Evolutionary conservation across 2,329 filamentous ascomycete species (phyloP), one percentile per base, ranked within the genome.

Genomic region (Mycosphaerelloides madeirae): DNA sequence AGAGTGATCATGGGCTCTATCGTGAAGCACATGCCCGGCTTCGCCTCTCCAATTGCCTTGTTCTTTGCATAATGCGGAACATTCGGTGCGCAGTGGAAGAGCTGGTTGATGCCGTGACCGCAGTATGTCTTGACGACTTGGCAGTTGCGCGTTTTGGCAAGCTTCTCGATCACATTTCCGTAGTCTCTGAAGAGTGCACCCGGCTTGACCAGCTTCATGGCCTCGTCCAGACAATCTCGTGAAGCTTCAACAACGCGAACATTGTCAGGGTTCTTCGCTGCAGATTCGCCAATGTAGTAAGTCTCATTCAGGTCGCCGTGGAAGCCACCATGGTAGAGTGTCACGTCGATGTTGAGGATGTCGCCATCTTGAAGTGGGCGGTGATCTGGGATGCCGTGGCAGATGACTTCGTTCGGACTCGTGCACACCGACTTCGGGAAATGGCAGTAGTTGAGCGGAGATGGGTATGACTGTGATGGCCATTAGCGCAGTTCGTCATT

Each of bases 341-440:
- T 90, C 4, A 98, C 87, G 59, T 98, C 93, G 55, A 98, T 89
- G 71, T 98, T 98, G 62, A 98, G 73, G 54, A 98, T 97, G 61
- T 98, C 93, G 50, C 93, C 93, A 57, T 98, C 91, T 52, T 88
- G 70, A 1, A 98, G 77, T 6, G 85, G 76, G 43, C 93, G 81
- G 65, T 95, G 82, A 62, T 98, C 93, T 13, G 93, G 93, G 53
- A 98, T 98, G 41, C 93, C 93, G 74, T 98, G 93, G 73, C 93
- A 98, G 66, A 98, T 97, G 53, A 95, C 86, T 70, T 98, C 93
- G 73, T 98, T 98, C 38, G 87, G 72, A 2, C 91, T 97, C 3
- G 91, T 97, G 70, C 93, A 98, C 51, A 96, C 87, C 0, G 93
- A 98, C 72, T 98, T 98, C 54, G 93, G 93, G 70, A 97, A 98